These are phyloP conservation scores for Scedosporium dehoogii DNA, from an alignment of 2,329 filamentous ascomycete species.

Conservation along the genomic window DNA sequence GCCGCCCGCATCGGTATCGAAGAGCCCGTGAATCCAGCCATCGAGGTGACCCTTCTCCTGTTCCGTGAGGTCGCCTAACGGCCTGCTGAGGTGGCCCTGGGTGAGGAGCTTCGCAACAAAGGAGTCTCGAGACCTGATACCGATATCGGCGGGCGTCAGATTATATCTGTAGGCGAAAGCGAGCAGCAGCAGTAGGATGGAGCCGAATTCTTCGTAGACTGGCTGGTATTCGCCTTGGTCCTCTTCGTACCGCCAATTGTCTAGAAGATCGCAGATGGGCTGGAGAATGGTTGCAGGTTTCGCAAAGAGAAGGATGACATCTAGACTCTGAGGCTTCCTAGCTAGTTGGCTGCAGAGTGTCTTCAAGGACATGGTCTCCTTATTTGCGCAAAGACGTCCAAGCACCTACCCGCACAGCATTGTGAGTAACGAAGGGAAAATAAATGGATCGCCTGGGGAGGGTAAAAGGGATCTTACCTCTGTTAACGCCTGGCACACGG, in stretches of 20 bases:
- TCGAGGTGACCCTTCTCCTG: conserved; percentile 57
- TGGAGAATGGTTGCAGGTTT: conserved; percentile 59
- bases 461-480: conserved; percentile 40
- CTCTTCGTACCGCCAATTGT: conserved; percentile 73
- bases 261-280: conserved; percentile 64
- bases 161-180: conserved; percentile 69
- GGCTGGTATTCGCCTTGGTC: conserved; percentile 79
- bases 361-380: conserved; percentile 74
- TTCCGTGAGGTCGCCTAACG: conserved; percentile 50
- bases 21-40: conserved; percentile 70
- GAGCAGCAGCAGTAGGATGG: conserved; percentile 62
- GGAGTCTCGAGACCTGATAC: conserved; percentile 46
- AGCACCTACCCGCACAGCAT: conserved; percentile 40
- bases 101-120: conserved; percentile 60
- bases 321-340: conserved; percentile 60
- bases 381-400: conserved; percentile 56
- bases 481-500: conserved; percentile 67
- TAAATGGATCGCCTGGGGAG: neutral
- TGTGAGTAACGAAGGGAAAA: conserved; percentile 3
- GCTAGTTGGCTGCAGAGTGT: conserved; percentile 63
- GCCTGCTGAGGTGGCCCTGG: conserved; percentile 45
- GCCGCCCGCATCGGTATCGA: conserved; percentile 62
- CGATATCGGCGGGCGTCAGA: conserved; percentile 54
- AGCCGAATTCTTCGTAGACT: conserved; percentile 77
- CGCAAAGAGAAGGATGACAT: conserved; percentile 68